phyloP scores from a whole-genome alignment of 2,329 filamentous ascomycete species.

The Stachybotrys chartarum region DNA sequence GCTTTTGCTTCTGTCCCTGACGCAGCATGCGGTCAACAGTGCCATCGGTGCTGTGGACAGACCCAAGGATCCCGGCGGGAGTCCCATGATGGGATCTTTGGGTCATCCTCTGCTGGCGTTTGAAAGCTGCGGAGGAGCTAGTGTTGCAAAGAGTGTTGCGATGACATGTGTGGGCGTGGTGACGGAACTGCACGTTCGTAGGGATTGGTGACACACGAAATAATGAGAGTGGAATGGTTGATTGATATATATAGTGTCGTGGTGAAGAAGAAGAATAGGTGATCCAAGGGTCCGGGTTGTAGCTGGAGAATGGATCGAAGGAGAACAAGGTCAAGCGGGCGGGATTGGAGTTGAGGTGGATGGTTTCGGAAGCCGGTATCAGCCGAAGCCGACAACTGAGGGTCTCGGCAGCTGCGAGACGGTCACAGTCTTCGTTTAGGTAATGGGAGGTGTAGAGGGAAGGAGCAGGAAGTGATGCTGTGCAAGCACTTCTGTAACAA shows the following conservation, averaged over 20 bases:
- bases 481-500: no score
- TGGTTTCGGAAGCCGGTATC: neutral
- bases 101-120: constrained; percentile 19
- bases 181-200: neutral
- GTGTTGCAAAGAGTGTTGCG: constrained; percentile 1
- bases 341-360: neutral
- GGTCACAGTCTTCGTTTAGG: no score
- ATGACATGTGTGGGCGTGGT: neutral
- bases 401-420: neutral
- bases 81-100: constrained; percentile 16
- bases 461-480: no score
- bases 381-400: neutral
- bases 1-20: constrained; percentile 23
- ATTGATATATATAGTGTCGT: neutral
- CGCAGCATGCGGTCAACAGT: constrained; percentile 31
- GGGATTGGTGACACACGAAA: neutral
- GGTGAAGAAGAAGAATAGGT: neutral
- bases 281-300: neutral
- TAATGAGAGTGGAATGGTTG: neutral
- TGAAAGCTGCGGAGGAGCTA: neutral
- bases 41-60: constrained; percentile 37
- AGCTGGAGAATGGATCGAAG: neutral
- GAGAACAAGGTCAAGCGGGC: neutral
- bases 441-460: no score
- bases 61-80: constrained; percentile 37